These are phyloP conservation scores for Stachybotrys echinatus DNA, from an alignment of 2,329 filamentous ascomycete species.

Conservation along the genomic window DNA sequence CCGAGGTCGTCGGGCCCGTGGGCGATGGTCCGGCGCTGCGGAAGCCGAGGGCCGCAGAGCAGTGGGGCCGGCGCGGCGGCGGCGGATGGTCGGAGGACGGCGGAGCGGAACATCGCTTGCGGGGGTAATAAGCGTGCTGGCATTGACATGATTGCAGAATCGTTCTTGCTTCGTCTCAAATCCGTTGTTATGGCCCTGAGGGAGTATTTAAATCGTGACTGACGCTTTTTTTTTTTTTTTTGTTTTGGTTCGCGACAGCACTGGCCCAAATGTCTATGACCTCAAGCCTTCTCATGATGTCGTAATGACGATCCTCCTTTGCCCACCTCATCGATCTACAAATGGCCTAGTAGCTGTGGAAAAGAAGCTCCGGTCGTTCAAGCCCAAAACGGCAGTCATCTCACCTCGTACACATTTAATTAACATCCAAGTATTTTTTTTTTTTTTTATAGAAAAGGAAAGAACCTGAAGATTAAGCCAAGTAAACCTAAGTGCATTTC, in stretches of 20 bases:
- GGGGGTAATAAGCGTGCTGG: not conserved
- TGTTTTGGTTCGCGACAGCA: not conserved
- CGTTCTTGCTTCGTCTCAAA: too few relatives aligned
- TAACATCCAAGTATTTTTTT: too few relatives aligned
- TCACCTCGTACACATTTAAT: too few relatives aligned
- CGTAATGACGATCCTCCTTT: not conserved
- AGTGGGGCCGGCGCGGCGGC: slow-evolving; percentile 12
- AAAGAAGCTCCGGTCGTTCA: not conserved
- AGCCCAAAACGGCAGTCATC: too few relatives aligned
- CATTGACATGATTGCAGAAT: not conserved
- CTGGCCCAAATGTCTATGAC: not conserved
- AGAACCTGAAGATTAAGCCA: too few relatives aligned
- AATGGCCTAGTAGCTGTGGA: too few relatives aligned
- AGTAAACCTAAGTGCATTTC: too few relatives aligned
- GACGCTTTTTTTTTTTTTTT: not conserved
- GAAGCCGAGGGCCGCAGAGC: slow-evolving; percentile 10
- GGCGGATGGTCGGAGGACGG: slow-evolving; percentile 7
- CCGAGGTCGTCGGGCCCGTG: slow-evolving; percentile 18
- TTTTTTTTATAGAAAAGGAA: too few relatives aligned
- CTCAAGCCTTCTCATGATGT: not conserved
- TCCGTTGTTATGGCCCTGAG: too few relatives aligned
- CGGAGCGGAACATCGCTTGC: slow-evolving; percentile 6
- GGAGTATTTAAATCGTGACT: too few relatives aligned
- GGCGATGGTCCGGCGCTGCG: slow-evolving; percentile 9
- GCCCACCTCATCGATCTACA: too few relatives aligned